These are phyloP conservation scores for Hericium rajendrae DNA, from an alignment of 768 basidiomycete species.

Conservation along the genomic window DNA sequence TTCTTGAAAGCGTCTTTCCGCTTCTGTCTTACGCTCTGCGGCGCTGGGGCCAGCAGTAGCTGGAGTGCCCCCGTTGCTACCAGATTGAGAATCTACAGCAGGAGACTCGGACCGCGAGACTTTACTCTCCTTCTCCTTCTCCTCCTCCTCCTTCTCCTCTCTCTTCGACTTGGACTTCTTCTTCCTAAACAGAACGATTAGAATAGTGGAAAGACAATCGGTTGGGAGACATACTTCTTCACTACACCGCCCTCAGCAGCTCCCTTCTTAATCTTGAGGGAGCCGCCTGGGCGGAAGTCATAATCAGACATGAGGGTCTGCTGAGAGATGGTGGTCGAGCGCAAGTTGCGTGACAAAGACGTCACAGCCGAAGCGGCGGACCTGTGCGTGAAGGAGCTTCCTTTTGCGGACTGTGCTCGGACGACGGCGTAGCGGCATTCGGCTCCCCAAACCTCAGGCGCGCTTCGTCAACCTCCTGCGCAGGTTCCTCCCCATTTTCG, in stretches of 20 bases:
- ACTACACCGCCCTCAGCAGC: slow-evolving; percentile 69
- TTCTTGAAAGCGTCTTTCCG: slow-evolving; percentile 83
- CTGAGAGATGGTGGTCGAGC: not conserved
- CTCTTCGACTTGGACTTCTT: slow-evolving; percentile 66
- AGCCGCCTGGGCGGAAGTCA: slow-evolving; percentile 75
- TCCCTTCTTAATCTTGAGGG: slow-evolving; percentile 84
- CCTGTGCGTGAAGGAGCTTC: not conserved
- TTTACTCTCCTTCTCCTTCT: slow-evolving; percentile 31
- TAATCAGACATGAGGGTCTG: slow-evolving; percentile 64
- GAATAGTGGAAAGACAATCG: not conserved
- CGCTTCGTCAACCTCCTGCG: not conserved
- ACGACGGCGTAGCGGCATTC: not conserved
- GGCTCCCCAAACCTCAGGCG: not conserved
- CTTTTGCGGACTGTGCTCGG: not conserved
- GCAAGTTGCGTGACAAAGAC: not conserved
- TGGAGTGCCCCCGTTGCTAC: slow-evolving; percentile 54
- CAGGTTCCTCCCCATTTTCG: not conserved
- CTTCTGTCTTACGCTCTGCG: slow-evolving; percentile 64
- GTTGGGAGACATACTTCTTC: slow-evolving; percentile 55
- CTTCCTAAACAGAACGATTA: slow-evolving; percentile 41
- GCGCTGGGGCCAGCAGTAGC: slow-evolving; percentile 34
- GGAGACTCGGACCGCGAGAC: slow-evolving; percentile 30
- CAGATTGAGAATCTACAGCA: slow-evolving; percentile 35
- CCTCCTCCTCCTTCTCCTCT: slow-evolving; percentile 29
- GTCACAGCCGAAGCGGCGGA: not conserved